A percentile compares a stretch with the other conserved stretches of the same genome.
These are phyloP conservation scores for Penicillium steckii DNA, from an alignment of 495 filamentous ascomycete species.

Conservation along the genomic window DNA sequence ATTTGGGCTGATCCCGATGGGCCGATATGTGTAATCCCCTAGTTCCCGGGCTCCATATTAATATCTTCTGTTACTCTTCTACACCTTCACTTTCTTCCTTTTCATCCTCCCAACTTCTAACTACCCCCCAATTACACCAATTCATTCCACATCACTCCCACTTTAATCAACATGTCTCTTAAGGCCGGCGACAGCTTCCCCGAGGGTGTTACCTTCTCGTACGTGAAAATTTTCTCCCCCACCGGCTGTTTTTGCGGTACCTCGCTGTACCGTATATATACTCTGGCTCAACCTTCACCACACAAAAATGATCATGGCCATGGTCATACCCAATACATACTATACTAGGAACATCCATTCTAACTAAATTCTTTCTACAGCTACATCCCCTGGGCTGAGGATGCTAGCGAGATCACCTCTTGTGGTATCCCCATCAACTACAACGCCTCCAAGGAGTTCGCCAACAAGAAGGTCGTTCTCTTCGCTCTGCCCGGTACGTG, in stretches of 20 bases:
- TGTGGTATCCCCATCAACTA: conserved; percentile 81
- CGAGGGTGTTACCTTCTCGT: conserved; percentile 71
- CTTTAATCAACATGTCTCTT: conserved; percentile 60
- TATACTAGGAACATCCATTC: too few species aligned
- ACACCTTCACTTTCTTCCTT: conserved; percentile 7
- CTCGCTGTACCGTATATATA: background rate
- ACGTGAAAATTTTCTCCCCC: conserved; percentile 26
- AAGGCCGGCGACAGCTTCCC: conserved; percentile 84
- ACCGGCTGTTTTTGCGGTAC: too few species aligned
- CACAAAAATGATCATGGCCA: too few species aligned
- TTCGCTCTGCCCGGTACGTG: conserved; percentile 74
- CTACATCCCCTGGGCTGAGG: conserved; percentile 69
- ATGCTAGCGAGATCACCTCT: conserved; percentile 60
- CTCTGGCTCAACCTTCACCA: too few species aligned
- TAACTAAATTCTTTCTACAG: conserved; percentile 33
- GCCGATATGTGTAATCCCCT: conserved; percentile 32
- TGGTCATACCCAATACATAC: too few species aligned
- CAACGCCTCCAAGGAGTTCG: conserved; percentile 82
- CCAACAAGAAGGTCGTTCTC: conserved; percentile 86
- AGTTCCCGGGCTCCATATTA: conserved; percentile 16
- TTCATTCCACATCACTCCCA: conserved; percentile 5
- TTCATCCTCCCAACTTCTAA: conserved; percentile 4
- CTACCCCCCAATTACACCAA: conserved; percentile 11
- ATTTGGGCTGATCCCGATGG: conserved; percentile 27
- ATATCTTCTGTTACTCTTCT: conserved; percentile 10